Evolutionary conservation across 192 early-diverging fungal species (phyloP), one percentile per base, ranked within the genome.

Genomic region (Spizellomyces sp.): DNA sequence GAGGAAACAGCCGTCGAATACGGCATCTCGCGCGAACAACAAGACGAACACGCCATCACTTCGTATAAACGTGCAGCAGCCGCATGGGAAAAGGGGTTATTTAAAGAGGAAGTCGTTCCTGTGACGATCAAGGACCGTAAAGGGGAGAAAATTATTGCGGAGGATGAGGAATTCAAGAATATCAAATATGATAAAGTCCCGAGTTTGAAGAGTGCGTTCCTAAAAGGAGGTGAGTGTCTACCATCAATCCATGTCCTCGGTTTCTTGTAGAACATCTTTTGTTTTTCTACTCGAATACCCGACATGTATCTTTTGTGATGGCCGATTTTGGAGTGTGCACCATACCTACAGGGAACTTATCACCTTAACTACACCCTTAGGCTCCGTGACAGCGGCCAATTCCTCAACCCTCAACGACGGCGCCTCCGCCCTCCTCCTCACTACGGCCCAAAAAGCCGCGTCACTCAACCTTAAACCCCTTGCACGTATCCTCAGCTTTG

Each of bases 321-420:
- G n/a, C n/a, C n/a, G n/a, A n/a, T n/a, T n/a, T n/a, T n/a, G n/a
- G n/a, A n/a, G n/a, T n/a, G n/a, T n/a, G n/a, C n/a, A n/a, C n/a
- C n/a, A n/a, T n/a, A n/a, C n/a, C n/a, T n/a, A n/a, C n/a, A n/a
- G n/a, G n/a, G n/a, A n/a, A n/a, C n/a, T n/a, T n/a, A n/a, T n/a
- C n/a, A n/a, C n/a, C n/a, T n/a, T n/a, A n/a, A n/a, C n/a, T n/a
- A n/a, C n/a, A n/a, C n/a, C 27, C 27, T 3, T 36, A 36, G 27
- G 54, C 54, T 93, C 96, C 36, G 93, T 97, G 44, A 98, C 96
- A 45, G 96, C 96, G 27, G 96, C 94, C 68, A 99, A 99, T 79
- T 86, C 96, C 44, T 94, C 92, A 50, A 96, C 94, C 6, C 79
- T 99, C 56, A 98, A 96, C 81, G 96, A 99, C 75, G 96, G 96